Conservation (phyloP, 2,329 filamentous ascomycete species). For the Cytospora leucostoma region DNA sequence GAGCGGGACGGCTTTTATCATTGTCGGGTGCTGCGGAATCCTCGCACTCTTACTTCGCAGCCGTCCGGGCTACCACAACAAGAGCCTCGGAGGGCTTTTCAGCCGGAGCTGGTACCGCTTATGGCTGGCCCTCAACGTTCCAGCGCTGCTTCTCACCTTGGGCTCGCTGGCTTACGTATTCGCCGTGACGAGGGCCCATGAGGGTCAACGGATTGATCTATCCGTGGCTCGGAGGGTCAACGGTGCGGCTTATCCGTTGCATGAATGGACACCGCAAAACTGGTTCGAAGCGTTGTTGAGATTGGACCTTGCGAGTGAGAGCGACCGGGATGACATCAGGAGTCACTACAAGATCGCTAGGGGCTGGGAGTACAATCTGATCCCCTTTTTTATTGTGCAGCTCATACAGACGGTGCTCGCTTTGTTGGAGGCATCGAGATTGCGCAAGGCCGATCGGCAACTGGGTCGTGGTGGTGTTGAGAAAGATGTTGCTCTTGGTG, state of each 20-base stretch:
- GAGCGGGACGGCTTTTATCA: constrained; percentile 40
- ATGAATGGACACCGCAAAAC: constrained; percentile 43
- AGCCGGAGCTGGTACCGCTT: constrained; percentile 35
- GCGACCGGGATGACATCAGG: constrained; percentile 10
- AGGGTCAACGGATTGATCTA: constrained; percentile 38
- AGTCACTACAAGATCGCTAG: constrained; percentile 10
- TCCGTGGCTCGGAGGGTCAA: constrained; percentile 30
- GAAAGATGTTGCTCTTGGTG: neutral
- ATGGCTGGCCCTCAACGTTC: constrained; percentile 39
- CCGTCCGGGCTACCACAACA: constrained; percentile 31
- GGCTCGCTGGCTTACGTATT: constrained; percentile 43
- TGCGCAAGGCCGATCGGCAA: constrained; percentile 7
- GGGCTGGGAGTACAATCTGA: constrained; percentile 27
- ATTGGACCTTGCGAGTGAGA: constrained; percentile 33
- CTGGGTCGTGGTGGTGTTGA: neutral
- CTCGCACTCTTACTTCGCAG: constrained; percentile 36
- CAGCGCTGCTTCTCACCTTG: constrained; percentile 40
- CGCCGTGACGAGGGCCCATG: constrained; percentile 35
- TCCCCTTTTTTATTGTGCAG: constrained; percentile 25
- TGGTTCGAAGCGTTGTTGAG: constrained; percentile 41
- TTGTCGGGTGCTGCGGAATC: constrained; percentile 39
- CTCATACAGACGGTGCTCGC: constrained; percentile 21
- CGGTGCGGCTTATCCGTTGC: constrained; percentile 35
- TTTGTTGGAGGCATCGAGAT: constrained; percentile 16
- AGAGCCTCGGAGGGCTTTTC: constrained; percentile 18